Percentiles rank a stretch among this genome's conserved stretches.
Conservation (phyloP, 2,329 filamentous ascomycete genomes). For the Exophiala calicioides region DNA sequence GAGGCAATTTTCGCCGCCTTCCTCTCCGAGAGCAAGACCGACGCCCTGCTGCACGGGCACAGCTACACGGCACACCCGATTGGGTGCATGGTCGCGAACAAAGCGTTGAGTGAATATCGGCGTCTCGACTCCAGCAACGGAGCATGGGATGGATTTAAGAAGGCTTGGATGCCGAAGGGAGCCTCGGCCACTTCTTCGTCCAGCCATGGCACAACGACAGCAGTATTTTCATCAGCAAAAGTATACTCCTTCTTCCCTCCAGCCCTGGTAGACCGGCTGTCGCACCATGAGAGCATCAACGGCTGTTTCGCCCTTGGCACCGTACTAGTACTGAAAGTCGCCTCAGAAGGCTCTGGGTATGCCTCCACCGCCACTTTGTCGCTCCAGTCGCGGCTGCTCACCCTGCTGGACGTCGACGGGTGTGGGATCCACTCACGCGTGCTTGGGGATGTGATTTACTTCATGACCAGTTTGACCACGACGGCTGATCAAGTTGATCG, state of each 20-base stretch:
- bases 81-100: constrained; percentile 76
- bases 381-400: constrained; percentile 51
- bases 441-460: constrained; percentile 61
- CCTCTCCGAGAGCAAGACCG: constrained; percentile 69
- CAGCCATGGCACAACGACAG: neutral
- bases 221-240: constrained; percentile 9
- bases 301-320: constrained; percentile 73
- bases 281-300: constrained; percentile 57
- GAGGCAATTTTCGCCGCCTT: constrained; percentile 73
- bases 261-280: constrained; percentile 60
- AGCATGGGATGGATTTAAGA: constrained; percentile 59
- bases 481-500: constrained; percentile 36
- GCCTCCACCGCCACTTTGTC: constrained; percentile 57
- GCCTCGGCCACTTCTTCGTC: neutral
- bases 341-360: constrained; percentile 54
- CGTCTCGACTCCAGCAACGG: constrained; percentile 58
- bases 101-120: constrained; percentile 62
- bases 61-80: constrained; percentile 84
- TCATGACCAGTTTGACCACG: constrained; percentile 60
- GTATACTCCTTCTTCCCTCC: constrained; percentile 73
- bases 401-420: constrained; percentile 39
- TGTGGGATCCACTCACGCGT: constrained; percentile 60
- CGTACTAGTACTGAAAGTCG: constrained; percentile 67
- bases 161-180: constrained; percentile 52
- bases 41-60: constrained; percentile 79